These are phyloP conservation scores for Tulasnella sp. DNA, from an alignment of 768 basidiomycete species.

Conservation along the genomic window DNA sequence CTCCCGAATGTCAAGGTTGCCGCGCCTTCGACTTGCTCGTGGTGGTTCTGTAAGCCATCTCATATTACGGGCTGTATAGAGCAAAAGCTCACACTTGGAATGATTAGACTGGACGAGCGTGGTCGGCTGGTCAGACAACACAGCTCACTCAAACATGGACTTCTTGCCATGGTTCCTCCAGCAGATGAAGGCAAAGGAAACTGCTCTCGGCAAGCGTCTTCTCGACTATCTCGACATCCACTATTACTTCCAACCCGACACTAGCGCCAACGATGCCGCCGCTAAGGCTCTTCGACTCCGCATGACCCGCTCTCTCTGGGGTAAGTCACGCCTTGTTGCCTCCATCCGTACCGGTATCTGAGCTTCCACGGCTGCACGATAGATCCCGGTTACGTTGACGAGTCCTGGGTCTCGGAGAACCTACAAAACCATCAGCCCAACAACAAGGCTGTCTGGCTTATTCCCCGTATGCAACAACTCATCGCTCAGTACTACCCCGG, in stretches of 20 bases:
- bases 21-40: slow-evolving; percentile 43
- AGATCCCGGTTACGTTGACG: slow-evolving; percentile 48
- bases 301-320: slow-evolving; percentile 52
- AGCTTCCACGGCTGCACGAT: neutral
- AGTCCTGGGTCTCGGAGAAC: slow-evolving; percentile 47
- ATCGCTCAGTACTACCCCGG: slow-evolving; percentile 52
- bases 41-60: slow-evolving; percentile 34
- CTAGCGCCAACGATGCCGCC: slow-evolving; percentile 50
- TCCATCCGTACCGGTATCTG: neutral
- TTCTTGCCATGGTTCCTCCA: slow-evolving; percentile 55
- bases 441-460: slow-evolving; percentile 43
- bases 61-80: slow-evolving; percentile 35
- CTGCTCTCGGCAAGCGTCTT: slow-evolving; percentile 41
- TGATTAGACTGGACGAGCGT: slow-evolving; percentile 51
- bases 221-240: slow-evolving; percentile 53
- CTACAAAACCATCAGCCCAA: slow-evolving; percentile 49
- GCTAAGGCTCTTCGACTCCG: slow-evolving; percentile 51
- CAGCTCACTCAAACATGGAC: slow-evolving; percentile 50
- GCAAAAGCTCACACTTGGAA: neutral
- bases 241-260: slow-evolving; percentile 53
- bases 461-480: slow-evolving; percentile 50
- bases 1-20: slow-evolving; percentile 46
- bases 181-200: slow-evolving; percentile 45
- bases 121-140: slow-evolving; percentile 48
- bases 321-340: slow-evolving; percentile 3